Base-by-base conservation (phyloP, 495 filamentous ascomycete species). In the Podospora pseudopauciseta region DNA sequence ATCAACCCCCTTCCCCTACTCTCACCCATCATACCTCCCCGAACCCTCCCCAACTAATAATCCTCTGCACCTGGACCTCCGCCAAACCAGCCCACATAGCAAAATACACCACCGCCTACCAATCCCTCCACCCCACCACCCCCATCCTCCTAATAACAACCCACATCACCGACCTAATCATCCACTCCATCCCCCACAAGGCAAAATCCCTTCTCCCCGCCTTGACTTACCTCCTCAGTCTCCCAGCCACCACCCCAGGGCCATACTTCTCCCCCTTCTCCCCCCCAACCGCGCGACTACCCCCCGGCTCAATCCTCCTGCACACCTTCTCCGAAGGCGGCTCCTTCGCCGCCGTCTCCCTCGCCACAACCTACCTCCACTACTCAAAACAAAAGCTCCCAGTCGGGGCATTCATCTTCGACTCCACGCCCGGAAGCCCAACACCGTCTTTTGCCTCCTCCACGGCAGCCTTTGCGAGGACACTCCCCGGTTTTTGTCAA, bases 241-340 rank as follows among this genome's bases (percentile, higher is more conserved):
- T 28, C 39, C 62, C 1, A 1, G 15, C n/a, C 55, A 16, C 15
- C 11, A 18, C 18, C 34, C 16, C 5, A 2, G 18, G 49, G 28
- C 11, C 68, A 61, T 1, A 63, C 68, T 60, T 30, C 60, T 4
- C 11, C 60, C 3, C 64, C 64, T 39, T 61, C 67, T 30, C 27
- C 23, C 34, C 1, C 44, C 49, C 26, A 19, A 5, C 23, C 5
- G 3, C 20, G 19, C 23, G 53, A 34, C 57, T 32, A 6, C 15
- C 18, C 28, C 60, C 57, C 20, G 13, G 58, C 63, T 72, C 70
- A 53, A 68, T 82, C 49, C 71, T 82, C 6, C 63, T 83, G 0
- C 81, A 83, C 71, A 69, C 73, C 60, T 83, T 82, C 75, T 82
- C 80, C 19, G 78, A 82, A 69, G 80, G 80, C 34, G 80, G 81